Base-by-base conservation (phyloP, 805 yeast genomes). In the Metschnikowia anglica region DNA sequence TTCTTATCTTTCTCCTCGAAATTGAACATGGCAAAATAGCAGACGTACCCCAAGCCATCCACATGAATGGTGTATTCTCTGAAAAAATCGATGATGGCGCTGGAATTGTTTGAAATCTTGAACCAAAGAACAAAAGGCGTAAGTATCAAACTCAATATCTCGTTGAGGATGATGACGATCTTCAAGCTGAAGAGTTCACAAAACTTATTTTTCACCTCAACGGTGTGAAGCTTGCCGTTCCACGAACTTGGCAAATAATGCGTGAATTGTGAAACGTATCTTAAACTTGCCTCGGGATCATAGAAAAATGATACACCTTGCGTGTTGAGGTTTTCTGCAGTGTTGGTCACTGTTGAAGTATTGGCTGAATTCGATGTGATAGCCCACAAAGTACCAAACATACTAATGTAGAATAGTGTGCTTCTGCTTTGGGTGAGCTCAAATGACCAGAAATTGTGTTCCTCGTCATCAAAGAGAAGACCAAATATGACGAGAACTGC, bases 31-130 rank as follows among this genome's bases (percentile, higher is more conserved):
- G 98, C 98, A 72, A 83, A 88, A 23, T 88, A 83, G 59, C 98
- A 91, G 28, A 93, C 96, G 57, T 90, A 85, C 0, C 99, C 99
- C 30, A 93, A 69, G 0, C 97, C 98, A 66, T 90, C 97, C 36
- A 90, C 88, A 60, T 91, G 93, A 10, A 89, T 82, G 10, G 96
- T 82, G 52, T 79, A 84, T 46, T 91, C 97, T 43, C 98, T 69
- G 62, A 91, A 88, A 58, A 93, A 93, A 58, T 93, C 98, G 24
- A 93, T 78, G 34, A 93, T 85, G 20, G 79, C 73, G 21, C 85
- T 90, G 11, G 91, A 71, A 19, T 80, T 74, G 38, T 75, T 74
- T 3, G 97, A 88, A 20, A 93, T 68, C 15, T 88, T 79, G 58
- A 84, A 81, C 85, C 96, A 89, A 15, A 93, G 66, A n/a, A 93